Percentiles rank a stretch among this genome's conserved stretches.
These are phyloP conservation scores for Triadica sebifera DNA, from an alignment of 345 rosid genomes.

Conservation along the genomic window DNA sequence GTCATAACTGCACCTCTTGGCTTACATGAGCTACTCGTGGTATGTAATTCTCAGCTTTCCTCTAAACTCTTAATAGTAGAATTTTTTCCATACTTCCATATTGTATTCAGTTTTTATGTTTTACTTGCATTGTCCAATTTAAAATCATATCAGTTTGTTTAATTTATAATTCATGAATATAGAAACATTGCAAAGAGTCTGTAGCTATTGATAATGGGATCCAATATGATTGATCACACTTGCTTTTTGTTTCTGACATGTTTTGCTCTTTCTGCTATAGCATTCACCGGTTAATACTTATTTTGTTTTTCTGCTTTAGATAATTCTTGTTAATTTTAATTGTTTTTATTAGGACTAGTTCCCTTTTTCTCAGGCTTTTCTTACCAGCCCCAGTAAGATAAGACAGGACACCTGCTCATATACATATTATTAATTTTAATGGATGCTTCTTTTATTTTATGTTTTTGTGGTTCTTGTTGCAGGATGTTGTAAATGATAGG, in stretches of 20 bases:
- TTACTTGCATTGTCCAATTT: not conserved
- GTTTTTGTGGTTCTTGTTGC: constrained; percentile 13
- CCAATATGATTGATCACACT: not conserved
- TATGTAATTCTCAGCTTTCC: constrained; percentile 27
- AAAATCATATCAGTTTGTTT: not conserved
- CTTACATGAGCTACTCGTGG: constrained; percentile 78
- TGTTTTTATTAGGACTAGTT: not conserved
- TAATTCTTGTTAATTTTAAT: not conserved
- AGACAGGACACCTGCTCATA: not conserved
- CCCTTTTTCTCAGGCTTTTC: not conserved
- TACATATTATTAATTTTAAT: not conserved
- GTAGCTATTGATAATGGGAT: too few species aligned
- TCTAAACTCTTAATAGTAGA: not conserved
- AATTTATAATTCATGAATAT: not conserved
- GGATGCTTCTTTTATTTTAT: not conserved
- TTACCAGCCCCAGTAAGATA: not conserved
- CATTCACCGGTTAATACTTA: not conserved
- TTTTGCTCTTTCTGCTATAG: not conserved
- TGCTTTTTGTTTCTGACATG: not conserved
- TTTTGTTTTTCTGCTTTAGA: not conserved
- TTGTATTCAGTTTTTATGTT: not conserved
- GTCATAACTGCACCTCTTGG: constrained; percentile 91
- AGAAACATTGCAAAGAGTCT: not conserved
- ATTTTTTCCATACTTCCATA: not conserved
- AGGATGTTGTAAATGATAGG: constrained; percentile 85